A percentile compares a stretch with the other conserved stretches of the same genome.
Evolutionary conservation across 805 yeast genomes (phyloP).

Genomic region (Ogataea populi-albae): DNA sequence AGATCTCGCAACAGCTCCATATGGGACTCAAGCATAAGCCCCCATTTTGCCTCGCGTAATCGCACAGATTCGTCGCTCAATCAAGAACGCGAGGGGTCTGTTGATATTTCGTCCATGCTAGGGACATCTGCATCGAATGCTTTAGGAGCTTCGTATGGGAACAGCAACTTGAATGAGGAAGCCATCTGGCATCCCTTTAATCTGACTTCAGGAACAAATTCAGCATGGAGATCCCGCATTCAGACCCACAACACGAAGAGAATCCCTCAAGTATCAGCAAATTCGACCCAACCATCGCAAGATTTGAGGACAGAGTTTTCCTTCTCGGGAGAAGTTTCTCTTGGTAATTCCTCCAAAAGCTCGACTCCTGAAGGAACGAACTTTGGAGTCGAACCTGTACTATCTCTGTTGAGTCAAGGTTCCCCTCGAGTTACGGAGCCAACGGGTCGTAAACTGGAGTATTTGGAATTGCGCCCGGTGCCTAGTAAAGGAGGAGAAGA

Average conservation of each 20-base stretch:
- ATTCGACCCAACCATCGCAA: slow-evolving; percentile 1
- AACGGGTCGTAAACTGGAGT: slow-evolving; percentile 2
- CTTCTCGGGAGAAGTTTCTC: background rate
- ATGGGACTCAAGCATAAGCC: slow-evolving; percentile 5
- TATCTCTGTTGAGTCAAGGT: slow-evolving; percentile 11
- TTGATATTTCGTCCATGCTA: slow-evolving; percentile 24
- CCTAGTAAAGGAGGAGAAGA: slow-evolving; percentile 9
- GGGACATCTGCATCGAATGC: slow-evolving; percentile 15
- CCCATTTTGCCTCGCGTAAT: slow-evolving; percentile 4
- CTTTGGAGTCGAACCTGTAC: slow-evolving; percentile 29
- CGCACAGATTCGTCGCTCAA: slow-evolving; percentile 23
- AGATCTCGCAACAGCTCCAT: slow-evolving; percentile 14
- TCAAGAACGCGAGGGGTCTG: slow-evolving; percentile 17
- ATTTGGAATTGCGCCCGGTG: slow-evolving; percentile 2
- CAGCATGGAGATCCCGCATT: slow-evolving; percentile 3
- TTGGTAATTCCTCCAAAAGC: background rate
- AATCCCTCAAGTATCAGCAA: background rate
- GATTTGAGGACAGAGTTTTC: slow-evolving; percentile 3
- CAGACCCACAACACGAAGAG: slow-evolving; percentile 1
- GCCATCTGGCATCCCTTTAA: slow-evolving; percentile 27
- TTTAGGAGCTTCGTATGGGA: slow-evolving; percentile 3
- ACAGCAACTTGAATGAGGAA: slow-evolving; percentile 10
- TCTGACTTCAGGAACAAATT: slow-evolving; percentile 2
- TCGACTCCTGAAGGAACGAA: slow-evolving; percentile 6
- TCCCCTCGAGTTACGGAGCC: slow-evolving; percentile 5